Evolutionary conservation across 176 grass and related monocot species (phyloP), one percentile per base, ranked within the genome.

Genomic region (Cenchrus americanus): DNA sequence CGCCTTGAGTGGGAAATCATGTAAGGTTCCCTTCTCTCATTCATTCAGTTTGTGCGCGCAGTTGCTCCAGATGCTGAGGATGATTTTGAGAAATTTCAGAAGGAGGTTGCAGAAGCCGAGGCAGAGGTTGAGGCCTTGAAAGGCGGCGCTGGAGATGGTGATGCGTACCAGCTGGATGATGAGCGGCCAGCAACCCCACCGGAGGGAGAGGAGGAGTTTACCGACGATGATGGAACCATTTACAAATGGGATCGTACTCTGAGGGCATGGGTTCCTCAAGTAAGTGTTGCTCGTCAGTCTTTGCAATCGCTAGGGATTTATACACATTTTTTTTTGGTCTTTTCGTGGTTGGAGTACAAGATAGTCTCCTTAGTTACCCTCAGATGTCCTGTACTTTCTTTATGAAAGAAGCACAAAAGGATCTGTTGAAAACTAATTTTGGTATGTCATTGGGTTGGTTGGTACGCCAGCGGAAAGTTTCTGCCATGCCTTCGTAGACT

Each of bases 261-360:
- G 71, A 88, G 87, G 86, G 93, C 86, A 86, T 96, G 91, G 93
- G 93, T 89, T 95, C 96, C 96, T 80, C 96, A 98, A 90, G 96
- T 96, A 84, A 96, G 93, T 94, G 26, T 64, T 84, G 58, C 12
- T 14, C n/a, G n/a, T 8, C 42, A 73, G 6, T 73, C 41, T 11
- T 57, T 79, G 15, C 51, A 9, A 50, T 44, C 6, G 47, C 34
- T 49, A 13, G 10, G 47, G 10, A 43, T 49, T 49, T 49, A 2
- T 49, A 49, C 11, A 12, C 47, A 13, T 4, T 3, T 37, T 3
- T 37, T 37, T 37, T 37, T 37, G 3, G 34, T 37, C 34, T 37
- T 37, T 37, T 37, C 34, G 34, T 37, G 34, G 34, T 37, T 37
- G 34, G 4, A 37, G 34, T 37, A 37, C 34, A 37, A 4, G 34